These are phyloP conservation scores for Porpolomopsis calyptriformis DNA, from an alignment of 768 basidiomycete genomes.

Conservation along the genomic window DNA sequence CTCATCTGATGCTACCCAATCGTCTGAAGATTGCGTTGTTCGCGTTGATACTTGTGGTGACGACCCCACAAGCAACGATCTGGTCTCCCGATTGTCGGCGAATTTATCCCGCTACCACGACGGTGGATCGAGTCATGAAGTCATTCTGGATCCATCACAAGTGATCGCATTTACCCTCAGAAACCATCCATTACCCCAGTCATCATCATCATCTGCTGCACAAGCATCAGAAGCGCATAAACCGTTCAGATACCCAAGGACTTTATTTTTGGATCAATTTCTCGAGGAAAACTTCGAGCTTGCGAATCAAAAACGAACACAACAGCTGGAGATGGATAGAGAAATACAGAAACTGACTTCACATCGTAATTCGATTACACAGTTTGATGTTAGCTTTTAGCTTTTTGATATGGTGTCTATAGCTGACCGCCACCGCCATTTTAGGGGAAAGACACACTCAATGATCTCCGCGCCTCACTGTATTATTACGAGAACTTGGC, in stretches of 20 bases:
- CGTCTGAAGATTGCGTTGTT: constrained; percentile 37
- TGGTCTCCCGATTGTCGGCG: constrained; percentile 44
- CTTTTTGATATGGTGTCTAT: background rate
- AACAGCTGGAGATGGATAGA: constrained; percentile 31
- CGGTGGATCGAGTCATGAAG: constrained; percentile 32
- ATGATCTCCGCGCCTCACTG: constrained; percentile 49
- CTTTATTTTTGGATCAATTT: constrained; percentile 66
- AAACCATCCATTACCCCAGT: constrained; percentile 7
- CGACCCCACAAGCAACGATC: constrained; percentile 37
- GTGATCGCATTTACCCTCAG: constrained; percentile 36
- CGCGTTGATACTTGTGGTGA: constrained; percentile 37
- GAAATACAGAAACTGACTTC: constrained; percentile 38
- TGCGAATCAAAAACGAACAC: constrained; percentile 26
- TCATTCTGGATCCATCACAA: constrained; percentile 54
- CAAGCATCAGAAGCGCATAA: background rate
- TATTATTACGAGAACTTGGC: constrained; percentile 68
- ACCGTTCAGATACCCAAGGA: constrained; percentile 51
- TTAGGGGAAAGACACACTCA: constrained; percentile 54
- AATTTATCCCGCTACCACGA: constrained; percentile 27
- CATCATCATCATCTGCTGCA: constrained; percentile 11
- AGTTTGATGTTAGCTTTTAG: constrained; percentile 40
- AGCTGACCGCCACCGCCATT: background rate
- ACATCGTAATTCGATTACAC: constrained; percentile 38
- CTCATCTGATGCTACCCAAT: constrained; percentile 9
- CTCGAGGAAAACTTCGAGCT: constrained; percentile 45